Conservation (phyloP, 352 stramenopile genomes). For the Phytophthora fragariaefolia region DNA sequence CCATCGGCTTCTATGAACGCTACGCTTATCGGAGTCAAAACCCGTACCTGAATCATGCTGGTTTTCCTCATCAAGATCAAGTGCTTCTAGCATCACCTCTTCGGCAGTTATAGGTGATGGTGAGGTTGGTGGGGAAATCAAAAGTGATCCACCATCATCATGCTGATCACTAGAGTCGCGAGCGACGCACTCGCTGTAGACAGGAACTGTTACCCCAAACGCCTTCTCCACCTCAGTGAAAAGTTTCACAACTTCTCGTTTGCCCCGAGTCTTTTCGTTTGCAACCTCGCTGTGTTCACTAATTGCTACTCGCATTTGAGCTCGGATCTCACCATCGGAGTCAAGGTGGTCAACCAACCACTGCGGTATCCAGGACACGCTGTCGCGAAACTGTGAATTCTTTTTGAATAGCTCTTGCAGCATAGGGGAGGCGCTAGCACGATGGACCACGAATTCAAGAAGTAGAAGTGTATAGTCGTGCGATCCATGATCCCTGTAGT, state of each 20-base stretch:
- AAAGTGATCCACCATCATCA: background rate
- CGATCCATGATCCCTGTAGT: conserved; percentile 64
- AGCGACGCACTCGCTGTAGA: conserved; percentile 3
- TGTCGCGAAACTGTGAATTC: conserved; percentile 36
- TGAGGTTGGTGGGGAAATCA: conserved; percentile 13
- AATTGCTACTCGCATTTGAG: conserved; percentile 3
- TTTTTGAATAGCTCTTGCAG: conserved; percentile 53
- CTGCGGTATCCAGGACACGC: conserved; percentile 54
- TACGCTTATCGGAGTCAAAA: background rate
- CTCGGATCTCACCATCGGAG: conserved; percentile 33
- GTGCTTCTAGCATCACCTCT: conserved; percentile 27
- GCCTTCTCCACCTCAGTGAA: conserved; percentile 30
- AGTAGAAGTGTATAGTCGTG: conserved; percentile 63
- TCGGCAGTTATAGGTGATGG: conserved; percentile 14
- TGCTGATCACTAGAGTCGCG: background rate
- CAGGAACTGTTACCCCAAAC: conserved; percentile 26
- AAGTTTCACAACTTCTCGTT: conserved; percentile 17
- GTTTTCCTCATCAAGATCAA: conserved; percentile 26
- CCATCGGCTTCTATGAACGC: background rate
- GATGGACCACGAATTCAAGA: conserved; percentile 56
- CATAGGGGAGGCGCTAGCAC: conserved; percentile 27
- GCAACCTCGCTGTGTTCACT: background rate
- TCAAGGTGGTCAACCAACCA: conserved; percentile 61
- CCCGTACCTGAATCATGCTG: conserved; percentile 7
- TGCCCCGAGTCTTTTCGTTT: background rate